Conservation (phyloP, 352 stramenopile genomes). For the Salisapilia sapeloensis region DNA sequence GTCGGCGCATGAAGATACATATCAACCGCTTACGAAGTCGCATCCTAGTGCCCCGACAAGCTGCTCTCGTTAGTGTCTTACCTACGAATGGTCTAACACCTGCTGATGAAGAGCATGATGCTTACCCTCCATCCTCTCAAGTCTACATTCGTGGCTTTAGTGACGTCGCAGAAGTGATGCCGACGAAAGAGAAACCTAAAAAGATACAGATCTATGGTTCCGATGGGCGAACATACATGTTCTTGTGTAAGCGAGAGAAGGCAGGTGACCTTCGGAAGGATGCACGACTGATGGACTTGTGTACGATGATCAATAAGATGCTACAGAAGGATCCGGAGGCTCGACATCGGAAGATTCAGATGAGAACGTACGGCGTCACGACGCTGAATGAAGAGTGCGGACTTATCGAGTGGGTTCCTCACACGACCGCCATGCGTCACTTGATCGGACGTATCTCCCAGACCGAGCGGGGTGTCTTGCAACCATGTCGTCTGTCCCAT, state of each 20-base stretch:
- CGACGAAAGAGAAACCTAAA: constrained; percentile 98
- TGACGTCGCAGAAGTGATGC: constrained; percentile 91
- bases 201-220: constrained; percentile 83
- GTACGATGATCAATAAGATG: constrained; percentile 99
- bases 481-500: constrained; percentile 50
- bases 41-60: constrained; percentile 72
- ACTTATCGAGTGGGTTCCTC: constrained; percentile 98
- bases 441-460: constrained; percentile 79
- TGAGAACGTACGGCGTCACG: constrained; percentile 98
- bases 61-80: constrained; percentile 53
- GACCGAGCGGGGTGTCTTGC: constrained; percentile 71
- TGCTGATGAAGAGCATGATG: constrained; percentile 22
- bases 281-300: constrained; percentile 99
- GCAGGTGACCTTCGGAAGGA: constrained; percentile 99
- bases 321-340: constrained; percentile 83
- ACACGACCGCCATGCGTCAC: constrained; percentile 90
- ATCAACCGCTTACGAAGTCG: constrained; percentile 42
- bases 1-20: constrained; percentile 70
- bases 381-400: constrained; percentile 99
- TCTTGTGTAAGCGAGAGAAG: constrained; percentile 95
- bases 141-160: constrained; percentile 81
- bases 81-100: constrained; percentile 43
- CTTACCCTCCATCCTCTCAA: constrained; percentile 47
- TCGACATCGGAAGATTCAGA: constrained; percentile 81
- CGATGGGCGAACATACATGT: constrained; percentile 67